Percentiles rank a stretch among this genome's conserved stretches.
Conservation (phyloP, 306 rosid genomes). For the Dalbergia oliveri region DNA sequence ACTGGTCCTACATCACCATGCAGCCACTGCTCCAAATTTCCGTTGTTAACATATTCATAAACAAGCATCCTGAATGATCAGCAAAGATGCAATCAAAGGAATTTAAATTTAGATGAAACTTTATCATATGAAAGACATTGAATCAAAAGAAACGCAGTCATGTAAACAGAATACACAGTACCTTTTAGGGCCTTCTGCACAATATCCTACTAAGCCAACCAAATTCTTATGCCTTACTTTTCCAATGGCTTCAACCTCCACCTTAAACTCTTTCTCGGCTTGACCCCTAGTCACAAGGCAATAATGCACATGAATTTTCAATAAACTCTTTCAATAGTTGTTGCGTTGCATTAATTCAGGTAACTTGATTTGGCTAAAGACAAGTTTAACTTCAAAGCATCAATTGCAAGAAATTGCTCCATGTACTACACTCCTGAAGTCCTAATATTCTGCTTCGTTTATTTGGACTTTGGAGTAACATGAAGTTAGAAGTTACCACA, state of each 20-base stretch:
- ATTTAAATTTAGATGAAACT: background rate
- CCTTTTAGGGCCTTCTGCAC: conserved; percentile 95
- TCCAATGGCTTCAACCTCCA: conserved; percentile 99
- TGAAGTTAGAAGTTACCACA: conserved; percentile 1
- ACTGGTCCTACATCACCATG: conserved; percentile 93
- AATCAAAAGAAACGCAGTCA: conserved; percentile 24
- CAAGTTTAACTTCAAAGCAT: background rate
- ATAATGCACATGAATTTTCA: conserved; percentile 33
- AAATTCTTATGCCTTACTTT: conserved; percentile 97
- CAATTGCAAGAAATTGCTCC: background rate
- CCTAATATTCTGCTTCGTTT: background rate
- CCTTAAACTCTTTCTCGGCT: conserved; percentile 95
- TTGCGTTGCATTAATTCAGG: background rate
- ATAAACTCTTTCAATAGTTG: conserved; percentile 5
- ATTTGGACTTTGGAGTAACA: background rate
- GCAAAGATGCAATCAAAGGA: background rate
- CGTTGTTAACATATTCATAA: conserved; percentile 90
- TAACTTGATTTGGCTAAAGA: conserved; percentile 18
- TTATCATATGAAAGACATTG: conserved; percentile 5
- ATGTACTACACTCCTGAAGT: background rate
- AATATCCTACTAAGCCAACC: conserved; percentile 92
- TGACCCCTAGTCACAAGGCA: conserved; percentile 73
- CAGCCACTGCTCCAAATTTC: conserved; percentile 98
- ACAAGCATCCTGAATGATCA: conserved; percentile 83
- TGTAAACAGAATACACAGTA: conserved; percentile 46